phyloP scores from a whole-genome alignment of 208 protist genomes.

The Wallacemonas collosoma region DNA sequence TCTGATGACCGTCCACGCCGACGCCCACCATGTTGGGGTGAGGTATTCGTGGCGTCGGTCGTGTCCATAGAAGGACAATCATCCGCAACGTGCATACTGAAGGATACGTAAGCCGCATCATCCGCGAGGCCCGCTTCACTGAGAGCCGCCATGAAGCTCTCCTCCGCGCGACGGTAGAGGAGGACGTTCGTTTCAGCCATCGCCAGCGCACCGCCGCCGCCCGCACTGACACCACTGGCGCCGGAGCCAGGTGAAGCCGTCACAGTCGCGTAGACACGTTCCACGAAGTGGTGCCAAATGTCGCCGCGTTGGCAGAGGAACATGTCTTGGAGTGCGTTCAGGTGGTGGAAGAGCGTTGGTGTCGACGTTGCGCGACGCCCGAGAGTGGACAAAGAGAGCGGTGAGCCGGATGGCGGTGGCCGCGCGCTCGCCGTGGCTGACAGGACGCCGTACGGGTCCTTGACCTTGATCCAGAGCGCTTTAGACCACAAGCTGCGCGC shows the following conservation, averaged over 20 bases:
- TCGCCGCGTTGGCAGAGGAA: conserved; percentile 88
- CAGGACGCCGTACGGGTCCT: conserved; percentile 18
- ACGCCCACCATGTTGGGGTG: neutral
- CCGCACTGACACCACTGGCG: neutral
- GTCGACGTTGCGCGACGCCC: neutral
- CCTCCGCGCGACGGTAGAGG: conserved; percentile 28
- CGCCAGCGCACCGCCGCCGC: conserved; percentile 13
- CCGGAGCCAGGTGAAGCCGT: neutral
- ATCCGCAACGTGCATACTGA: conserved; percentile 8
- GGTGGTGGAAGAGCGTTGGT: conserved; percentile 38
- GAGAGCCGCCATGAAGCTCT: conserved; percentile 39
- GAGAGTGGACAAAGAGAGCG: too few relatives aligned
- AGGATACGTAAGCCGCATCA: neutral
- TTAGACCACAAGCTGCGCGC: conserved; percentile 73
- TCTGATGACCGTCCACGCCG: conserved; percentile 30
- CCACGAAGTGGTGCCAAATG: conserved; percentile 81
- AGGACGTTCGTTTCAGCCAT: neutral
- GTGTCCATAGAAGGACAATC: neutral
- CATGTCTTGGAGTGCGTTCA: conserved; percentile 56
- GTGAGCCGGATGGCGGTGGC: too few relatives aligned
- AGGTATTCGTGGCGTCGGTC: neutral
- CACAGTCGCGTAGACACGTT: conserved; percentile 38
- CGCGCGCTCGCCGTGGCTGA: neutral
- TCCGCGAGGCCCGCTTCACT: conserved; percentile 37
- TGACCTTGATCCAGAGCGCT: conserved; percentile 74